Base-by-base conservation (phyloP, 192 early-diverging fungal genomes). In the Backusella australiensis region DNA sequence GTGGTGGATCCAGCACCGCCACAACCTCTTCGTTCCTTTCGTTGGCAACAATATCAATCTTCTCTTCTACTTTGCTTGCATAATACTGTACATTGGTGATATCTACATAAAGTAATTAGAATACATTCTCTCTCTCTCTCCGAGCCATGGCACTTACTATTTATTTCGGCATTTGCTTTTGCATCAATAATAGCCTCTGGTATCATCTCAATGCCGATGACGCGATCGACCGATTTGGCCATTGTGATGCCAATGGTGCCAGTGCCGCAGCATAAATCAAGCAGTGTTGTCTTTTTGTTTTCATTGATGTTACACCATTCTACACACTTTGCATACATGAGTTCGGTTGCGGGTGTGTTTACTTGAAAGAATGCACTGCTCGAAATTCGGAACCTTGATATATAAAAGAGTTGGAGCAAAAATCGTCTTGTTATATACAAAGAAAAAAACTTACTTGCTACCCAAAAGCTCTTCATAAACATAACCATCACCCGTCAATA, bases 191-290 rank as follows among this genome's bases (percentile, higher is more conserved):
- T 83, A 17, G 94, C 93, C 23, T 85, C 79, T 19, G 75, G 70
- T 42, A 87, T 83, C 44, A 93, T 87, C 44, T 95, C 94, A 49
- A 94, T 85, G 3, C 93, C 94, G 79, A 94, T 81, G 34, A 95
- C 91, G 35, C 83, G 81, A 67, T 91, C 87, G 6, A 91, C 86
- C 1, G 78, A 74, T 46, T 83, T 78, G 6, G 92, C 89, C 87
- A 95, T 87, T 4, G 87, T 86, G 46, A 95, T 85, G 9, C 94
- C 94, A 75, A 95, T 95, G 15, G 93, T 94, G 49, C 94, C 94
- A 14, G 92, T 94, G 11, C 94, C 94, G 81, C 94, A 95, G 83
- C 94, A 95, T 23, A 95, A 76, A 78, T 95, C 93, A n/a, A 94
- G 77, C 5, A 91, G 72, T 23, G 90, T 81, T 6, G 86, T 71